These are phyloP conservation scores for Polysphondylium violaceum DNA, from an alignment of 78 protist species.

Conservation along the genomic window DNA sequence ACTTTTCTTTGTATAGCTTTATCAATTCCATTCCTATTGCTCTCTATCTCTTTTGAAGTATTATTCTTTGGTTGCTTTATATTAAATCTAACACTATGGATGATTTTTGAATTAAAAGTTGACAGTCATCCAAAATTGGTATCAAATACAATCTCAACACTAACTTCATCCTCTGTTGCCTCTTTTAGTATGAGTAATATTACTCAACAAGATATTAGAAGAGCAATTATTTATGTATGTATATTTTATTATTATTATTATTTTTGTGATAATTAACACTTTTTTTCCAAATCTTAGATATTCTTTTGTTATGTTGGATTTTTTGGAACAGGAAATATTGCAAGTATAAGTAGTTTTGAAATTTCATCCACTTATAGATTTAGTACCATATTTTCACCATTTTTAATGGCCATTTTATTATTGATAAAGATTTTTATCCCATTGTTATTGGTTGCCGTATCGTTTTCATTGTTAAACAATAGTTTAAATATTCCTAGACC, in stretches of 20 bases:
- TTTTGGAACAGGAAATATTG: conserved; percentile 96
- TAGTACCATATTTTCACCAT: conserved; percentile 86
- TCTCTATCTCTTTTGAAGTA: conserved; percentile 60
- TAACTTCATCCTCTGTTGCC: not conserved
- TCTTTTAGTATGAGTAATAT: conserved; percentile 3
- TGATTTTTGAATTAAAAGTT: conserved; percentile 25
- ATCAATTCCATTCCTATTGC: conserved; percentile 63
- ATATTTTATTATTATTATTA: not conserved
- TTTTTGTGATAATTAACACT: not conserved
- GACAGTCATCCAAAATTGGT: conserved; percentile 1
- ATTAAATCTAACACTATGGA: conserved; percentile 62
- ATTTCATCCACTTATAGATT: conserved; percentile 81
- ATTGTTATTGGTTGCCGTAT: conserved; percentile 62
- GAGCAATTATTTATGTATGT: conserved; percentile 82
- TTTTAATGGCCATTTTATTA: conserved; percentile 84
- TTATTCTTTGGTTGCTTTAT: conserved; percentile 27
- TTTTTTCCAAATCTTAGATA: conserved; percentile 10
- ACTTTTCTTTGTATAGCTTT: conserved; percentile 18
- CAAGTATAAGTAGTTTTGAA: conserved; percentile 88
- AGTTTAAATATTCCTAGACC: conserved; percentile 40
- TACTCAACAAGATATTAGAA: conserved; percentile 73
- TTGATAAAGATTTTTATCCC: conserved; percentile 86
- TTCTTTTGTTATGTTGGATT: conserved; percentile 86
- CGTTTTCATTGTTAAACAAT: conserved; percentile 57
- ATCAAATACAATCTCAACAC: not conserved